Conservation (phyloP, 2,329 filamentous ascomycete species). For the Polytolypa hystricis region DNA sequence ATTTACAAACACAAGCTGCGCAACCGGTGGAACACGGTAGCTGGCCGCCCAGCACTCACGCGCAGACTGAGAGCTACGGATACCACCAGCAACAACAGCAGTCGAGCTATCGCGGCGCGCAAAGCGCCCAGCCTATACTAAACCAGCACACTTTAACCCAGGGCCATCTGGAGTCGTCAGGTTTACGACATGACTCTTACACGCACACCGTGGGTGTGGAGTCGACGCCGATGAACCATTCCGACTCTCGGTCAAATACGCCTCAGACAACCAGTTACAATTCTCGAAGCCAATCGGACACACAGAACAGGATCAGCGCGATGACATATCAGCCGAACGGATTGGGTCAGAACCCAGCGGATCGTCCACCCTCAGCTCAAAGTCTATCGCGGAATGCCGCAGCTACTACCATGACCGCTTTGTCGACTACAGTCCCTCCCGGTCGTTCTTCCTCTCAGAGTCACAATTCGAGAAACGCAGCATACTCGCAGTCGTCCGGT, state of each 20-base stretch:
- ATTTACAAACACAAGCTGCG: conserved; percentile 1
- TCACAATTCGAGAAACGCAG: conserved; percentile 1
- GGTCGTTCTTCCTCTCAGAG: background rate
- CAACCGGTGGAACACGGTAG: conserved; percentile 4
- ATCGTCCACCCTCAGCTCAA: conserved; percentile 9
- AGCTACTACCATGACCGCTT: conserved; percentile 11
- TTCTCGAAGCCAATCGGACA: background rate
- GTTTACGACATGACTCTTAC: no score
- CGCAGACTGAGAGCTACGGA: conserved; percentile 1
- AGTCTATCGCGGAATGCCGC: conserved; percentile 8
- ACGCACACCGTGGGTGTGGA: no score
- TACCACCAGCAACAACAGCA: conserved; percentile 8
- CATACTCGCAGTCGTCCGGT: conserved; percentile 1
- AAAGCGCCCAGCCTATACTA: conserved; percentile 3
- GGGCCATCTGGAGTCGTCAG: no score
- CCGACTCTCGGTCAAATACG: background rate
- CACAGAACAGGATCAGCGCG: background rate
- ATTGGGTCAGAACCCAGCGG: background rate
- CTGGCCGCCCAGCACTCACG: conserved; percentile 6
- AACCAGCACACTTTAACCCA: conserved; percentile 1
- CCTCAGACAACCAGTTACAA: background rate
- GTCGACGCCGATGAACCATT: conserved; percentile 1
- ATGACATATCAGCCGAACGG: conserved; percentile 2
- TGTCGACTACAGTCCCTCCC: conserved; percentile 8
- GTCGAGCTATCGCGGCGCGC: conserved; percentile 6